Percentiles rank a stretch among this genome's conserved stretches.
Conservation (phyloP, 805 yeast species). For the Ogataea degrootiae region DNA sequence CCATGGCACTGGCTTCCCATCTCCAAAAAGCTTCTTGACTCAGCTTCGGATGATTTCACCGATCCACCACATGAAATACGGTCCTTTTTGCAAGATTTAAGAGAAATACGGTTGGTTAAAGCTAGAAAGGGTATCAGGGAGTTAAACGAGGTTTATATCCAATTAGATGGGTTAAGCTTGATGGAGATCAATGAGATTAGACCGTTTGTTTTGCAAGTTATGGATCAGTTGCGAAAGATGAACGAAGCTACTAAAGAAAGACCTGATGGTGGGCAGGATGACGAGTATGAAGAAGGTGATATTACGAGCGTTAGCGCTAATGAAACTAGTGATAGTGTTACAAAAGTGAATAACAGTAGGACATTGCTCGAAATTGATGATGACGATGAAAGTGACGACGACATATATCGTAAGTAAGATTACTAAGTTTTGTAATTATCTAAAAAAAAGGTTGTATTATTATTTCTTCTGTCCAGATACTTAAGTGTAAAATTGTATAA, state of each 20-base stretch:
- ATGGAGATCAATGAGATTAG: slow-evolving; percentile 86
- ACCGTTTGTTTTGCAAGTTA: slow-evolving; percentile 73
- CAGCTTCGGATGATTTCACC: slow-evolving; percentile 72
- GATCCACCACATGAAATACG: slow-evolving; percentile 71
- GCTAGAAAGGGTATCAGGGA: slow-evolving; percentile 73
- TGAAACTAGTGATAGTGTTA: background rate
- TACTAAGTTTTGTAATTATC: too few relatives aligned
- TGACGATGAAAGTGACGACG: slow-evolving; percentile 22
- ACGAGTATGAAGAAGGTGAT: background rate
- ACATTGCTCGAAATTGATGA: slow-evolving; percentile 4
- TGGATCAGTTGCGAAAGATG: slow-evolving; percentile 69
- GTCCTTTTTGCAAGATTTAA: slow-evolving; percentile 70
- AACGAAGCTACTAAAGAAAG: slow-evolving; percentile 31
- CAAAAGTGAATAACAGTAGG: slow-evolving; percentile 1
- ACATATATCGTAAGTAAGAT: slow-evolving; percentile 15
- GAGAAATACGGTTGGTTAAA: slow-evolving; percentile 79
- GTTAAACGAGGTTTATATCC: slow-evolving; percentile 77
- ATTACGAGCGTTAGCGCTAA: background rate
- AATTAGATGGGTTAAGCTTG: slow-evolving; percentile 73
- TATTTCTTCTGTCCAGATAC: too few relatives aligned
- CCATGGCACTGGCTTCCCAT: slow-evolving; percentile 91
- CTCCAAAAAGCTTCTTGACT: slow-evolving; percentile 59
- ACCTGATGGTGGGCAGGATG: slow-evolving; percentile 3
- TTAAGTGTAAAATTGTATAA: background rate
- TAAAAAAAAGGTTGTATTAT: too few relatives aligned